phyloP scores from a whole-genome alignment of 75 land plant genomes.

The Adiantum capillusveneris region DNA sequence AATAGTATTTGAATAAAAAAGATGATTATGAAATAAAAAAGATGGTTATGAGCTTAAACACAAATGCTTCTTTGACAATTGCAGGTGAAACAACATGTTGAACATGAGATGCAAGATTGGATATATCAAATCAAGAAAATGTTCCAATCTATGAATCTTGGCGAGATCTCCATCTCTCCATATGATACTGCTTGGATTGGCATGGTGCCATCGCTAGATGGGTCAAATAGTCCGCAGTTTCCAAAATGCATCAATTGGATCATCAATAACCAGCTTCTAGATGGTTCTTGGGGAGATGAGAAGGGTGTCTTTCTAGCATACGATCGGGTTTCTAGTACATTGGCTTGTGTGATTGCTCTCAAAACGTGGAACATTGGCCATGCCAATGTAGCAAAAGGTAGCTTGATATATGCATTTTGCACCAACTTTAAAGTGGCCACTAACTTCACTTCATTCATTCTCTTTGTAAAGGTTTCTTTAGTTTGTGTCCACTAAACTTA shows the following conservation, averaged over 20 bases:
- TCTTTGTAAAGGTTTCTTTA: too few species aligned
- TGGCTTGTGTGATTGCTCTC: constrained; percentile 62
- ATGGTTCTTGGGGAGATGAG: constrained; percentile 74
- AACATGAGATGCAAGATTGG: constrained; percentile 16
- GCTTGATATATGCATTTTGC: too few species aligned
- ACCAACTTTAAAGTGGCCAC: too few species aligned
- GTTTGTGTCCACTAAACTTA: too few species aligned
- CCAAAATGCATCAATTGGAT: constrained; percentile 63
- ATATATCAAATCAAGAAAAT: constrained; percentile 10
- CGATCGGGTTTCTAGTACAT: constrained; percentile 43
- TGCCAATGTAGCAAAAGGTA: too few species aligned
- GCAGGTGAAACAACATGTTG: too few species aligned
- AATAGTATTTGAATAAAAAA: too few species aligned
- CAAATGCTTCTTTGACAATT: too few species aligned
- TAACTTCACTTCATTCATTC: too few species aligned
- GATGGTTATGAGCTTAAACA: too few species aligned
- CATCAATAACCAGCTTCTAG: constrained; percentile 49
- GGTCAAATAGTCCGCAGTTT: constrained; percentile 40
- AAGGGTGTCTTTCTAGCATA: constrained; percentile 24
- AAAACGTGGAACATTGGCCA: constrained; percentile 63
- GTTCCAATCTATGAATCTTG: constrained; percentile 10
- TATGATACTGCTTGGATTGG: constrained; percentile 92
- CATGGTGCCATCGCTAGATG: constrained; percentile 31
- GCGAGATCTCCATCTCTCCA: constrained; percentile 50
- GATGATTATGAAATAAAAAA: too few species aligned